Percentiles rank a stretch among this genome's conserved stretches.
phyloP scores from a whole-genome alignment of 148 eudicot species.

The Cornus controversa region DNA sequence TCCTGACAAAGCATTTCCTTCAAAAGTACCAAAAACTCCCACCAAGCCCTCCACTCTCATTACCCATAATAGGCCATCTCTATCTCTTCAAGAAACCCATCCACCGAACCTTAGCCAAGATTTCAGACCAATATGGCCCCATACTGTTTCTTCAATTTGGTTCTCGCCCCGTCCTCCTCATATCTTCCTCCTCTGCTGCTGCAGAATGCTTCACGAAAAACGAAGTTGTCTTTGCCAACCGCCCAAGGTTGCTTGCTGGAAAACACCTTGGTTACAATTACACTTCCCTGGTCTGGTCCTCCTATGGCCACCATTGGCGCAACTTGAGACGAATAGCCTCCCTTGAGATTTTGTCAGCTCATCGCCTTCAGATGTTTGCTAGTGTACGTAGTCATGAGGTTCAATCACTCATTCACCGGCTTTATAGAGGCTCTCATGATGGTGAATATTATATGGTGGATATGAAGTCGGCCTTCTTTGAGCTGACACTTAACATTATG shows the following conservation, averaged over 20 bases:
- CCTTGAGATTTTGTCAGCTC: constrained; percentile 31
- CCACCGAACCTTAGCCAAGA: constrained; percentile 15
- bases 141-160: constrained; percentile 28
- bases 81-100: constrained; percentile 32
- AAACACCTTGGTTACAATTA: constrained; percentile 36
- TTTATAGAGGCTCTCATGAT: neutral
- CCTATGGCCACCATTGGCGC: constrained; percentile 50
- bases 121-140: constrained; percentile 34
- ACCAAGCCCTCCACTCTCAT: constrained; percentile 24
- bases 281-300: constrained; percentile 22
- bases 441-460: constrained; percentile 6
- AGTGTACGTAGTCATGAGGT: constrained; percentile 31
- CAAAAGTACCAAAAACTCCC: constrained; percentile 27
- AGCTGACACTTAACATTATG: constrained; percentile 32
- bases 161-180: constrained; percentile 26
- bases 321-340: constrained; percentile 33
- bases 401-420: neutral
- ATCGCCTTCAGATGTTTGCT: constrained; percentile 25
- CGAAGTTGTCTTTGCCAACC: constrained; percentile 41
- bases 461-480: constrained; percentile 28
- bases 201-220: constrained; percentile 38
- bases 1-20: constrained; percentile 19
- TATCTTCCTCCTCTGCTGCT: constrained; percentile 28
- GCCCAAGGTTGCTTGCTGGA: constrained; percentile 31
- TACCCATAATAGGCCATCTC: constrained; percentile 44